Evolutionary conservation across 768 basidiomycete genomes (phyloP).

Genomic region (Fibroporia radiculosa): DNA sequence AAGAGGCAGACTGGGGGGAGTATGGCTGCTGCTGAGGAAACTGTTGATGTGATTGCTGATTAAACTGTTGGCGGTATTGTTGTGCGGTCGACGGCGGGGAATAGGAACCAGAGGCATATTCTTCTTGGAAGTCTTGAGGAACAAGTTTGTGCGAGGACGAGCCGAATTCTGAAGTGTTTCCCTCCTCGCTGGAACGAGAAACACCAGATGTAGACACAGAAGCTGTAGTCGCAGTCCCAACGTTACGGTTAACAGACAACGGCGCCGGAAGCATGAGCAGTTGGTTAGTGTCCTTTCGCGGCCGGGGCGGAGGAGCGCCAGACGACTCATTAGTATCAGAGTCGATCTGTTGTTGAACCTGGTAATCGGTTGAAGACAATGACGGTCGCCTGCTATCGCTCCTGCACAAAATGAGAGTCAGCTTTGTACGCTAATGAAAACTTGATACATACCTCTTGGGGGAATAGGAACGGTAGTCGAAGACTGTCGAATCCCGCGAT

Average conservation of each 20-base stretch:
- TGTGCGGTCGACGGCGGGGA: background rate
- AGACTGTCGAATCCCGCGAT: conserved; percentile 71
- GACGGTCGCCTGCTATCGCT: conserved; percentile 56
- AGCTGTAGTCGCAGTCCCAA: conserved; percentile 31
- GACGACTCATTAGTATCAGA: conserved; percentile 57
- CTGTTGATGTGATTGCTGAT: background rate
- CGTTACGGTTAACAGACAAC: conserved; percentile 49
- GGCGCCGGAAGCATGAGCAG: conserved; percentile 72
- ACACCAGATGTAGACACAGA: conserved; percentile 35
- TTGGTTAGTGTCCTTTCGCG: conserved; percentile 61
- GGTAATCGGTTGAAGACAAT: conserved; percentile 68
- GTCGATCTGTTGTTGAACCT: conserved; percentile 44
- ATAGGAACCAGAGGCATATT: conserved; percentile 10
- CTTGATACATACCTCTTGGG: conserved; percentile 48
- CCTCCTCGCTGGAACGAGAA: conserved; percentile 39
- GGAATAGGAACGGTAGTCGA: conserved; percentile 39
- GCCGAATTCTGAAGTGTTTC: conserved; percentile 28
- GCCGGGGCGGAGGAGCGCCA: conserved; percentile 34
- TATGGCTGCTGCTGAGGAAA: conserved; percentile 5
- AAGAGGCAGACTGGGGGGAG: conserved; percentile 11
- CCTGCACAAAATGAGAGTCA: conserved; percentile 11
- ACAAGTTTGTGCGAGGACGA: conserved; percentile 41
- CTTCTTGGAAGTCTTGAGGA: conserved; percentile 19
- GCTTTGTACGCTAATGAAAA: conserved; percentile 5
- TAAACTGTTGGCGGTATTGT: background rate